These are phyloP conservation scores for Dorcoceras hygrometricum DNA, from an alignment of 257 asterid genomes.

Conservation along the genomic window DNA sequence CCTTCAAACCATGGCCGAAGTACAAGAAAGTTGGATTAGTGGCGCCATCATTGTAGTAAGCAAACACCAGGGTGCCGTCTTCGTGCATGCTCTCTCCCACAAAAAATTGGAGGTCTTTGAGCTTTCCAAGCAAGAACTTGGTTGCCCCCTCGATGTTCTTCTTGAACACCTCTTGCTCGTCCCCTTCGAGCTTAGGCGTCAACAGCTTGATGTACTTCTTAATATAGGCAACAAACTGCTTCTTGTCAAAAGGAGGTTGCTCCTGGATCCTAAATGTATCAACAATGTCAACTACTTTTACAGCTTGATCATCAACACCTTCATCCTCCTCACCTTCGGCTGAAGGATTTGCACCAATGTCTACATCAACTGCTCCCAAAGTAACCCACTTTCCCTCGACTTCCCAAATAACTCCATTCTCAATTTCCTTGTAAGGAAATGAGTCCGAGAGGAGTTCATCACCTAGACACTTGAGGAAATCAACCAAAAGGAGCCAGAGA, in stretches of 20 bases:
- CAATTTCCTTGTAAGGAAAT: slow-evolving; percentile 71
- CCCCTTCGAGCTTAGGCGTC: slow-evolving; percentile 64
- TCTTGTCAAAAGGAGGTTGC: slow-evolving; percentile 89
- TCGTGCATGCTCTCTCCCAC: slow-evolving; percentile 93
- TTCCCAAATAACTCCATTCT: slow-evolving; percentile 79
- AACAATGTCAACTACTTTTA: slow-evolving; percentile 80
- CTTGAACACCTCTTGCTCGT: slow-evolving; percentile 53
- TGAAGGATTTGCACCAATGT: slow-evolving; percentile 94
- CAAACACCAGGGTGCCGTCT: slow-evolving; percentile 65
- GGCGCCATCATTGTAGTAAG: slow-evolving; percentile 86
- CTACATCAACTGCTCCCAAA: slow-evolving; percentile 60
- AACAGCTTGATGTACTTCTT: slow-evolving; percentile 70
- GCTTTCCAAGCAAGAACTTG: slow-evolving; percentile 58
- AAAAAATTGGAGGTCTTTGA: slow-evolving; percentile 77
- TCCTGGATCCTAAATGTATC: slow-evolving; percentile 98
- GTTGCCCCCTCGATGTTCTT: slow-evolving; percentile 78
- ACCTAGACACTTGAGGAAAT: slow-evolving; percentile 31
- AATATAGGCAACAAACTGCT: slow-evolving; percentile 53
- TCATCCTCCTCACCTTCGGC: slow-evolving; percentile 84
- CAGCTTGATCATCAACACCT: slow-evolving; percentile 64
- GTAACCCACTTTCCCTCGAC: slow-evolving; percentile 94
- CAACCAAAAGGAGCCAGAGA: background rate
- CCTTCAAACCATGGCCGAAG: slow-evolving; percentile 77
- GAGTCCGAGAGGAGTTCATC: slow-evolving; percentile 98
- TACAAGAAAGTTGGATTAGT: slow-evolving; percentile 83